Percentiles rank a stretch among this genome's conserved stretches.
These are phyloP conservation scores for Lachnellula arida DNA, from an alignment of 2,329 filamentous ascomycete genomes.

Conservation along the genomic window DNA sequence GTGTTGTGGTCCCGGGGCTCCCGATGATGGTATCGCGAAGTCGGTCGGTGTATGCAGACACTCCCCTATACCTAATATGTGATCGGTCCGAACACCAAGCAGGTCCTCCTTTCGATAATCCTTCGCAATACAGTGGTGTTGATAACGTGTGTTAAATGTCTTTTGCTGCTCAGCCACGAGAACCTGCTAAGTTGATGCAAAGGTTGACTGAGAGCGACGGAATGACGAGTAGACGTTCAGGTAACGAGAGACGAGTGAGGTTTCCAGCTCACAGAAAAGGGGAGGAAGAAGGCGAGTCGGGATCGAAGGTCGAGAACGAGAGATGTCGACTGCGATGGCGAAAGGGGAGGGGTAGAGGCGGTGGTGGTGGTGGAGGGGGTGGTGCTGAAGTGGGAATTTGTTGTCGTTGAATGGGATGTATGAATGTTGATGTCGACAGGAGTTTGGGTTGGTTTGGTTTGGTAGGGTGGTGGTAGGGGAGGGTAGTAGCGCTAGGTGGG, in stretches of 20 bases:
- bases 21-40: constrained; percentile 12
- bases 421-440: not conserved
- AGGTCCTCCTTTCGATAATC: not conserved
- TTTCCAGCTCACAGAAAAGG: constrained; percentile 25
- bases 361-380: not conserved
- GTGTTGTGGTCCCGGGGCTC: constrained; percentile 17
- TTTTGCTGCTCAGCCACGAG: not conserved
- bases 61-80: not conserved
- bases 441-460: not conserved
- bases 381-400: not conserved
- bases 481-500: too few relatives aligned
- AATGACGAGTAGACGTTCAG: constrained; percentile 5
- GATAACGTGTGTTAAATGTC: not conserved
- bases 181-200: constrained; percentile 6
- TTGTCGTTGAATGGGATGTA: not conserved
- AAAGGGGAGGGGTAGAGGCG: not conserved
- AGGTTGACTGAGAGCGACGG: constrained; percentile 9
- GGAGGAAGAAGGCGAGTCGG: constrained; percentile 19
- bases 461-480: constrained; percentile 1
- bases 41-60: not conserved
- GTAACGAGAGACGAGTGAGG: constrained; percentile 18
- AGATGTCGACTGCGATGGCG: constrained; percentile 9
- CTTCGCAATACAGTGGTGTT: not conserved
- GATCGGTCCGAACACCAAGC: not conserved
- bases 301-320: constrained; percentile 10